Conservation (phyloP, 257 asterid species). For the Eucommia ulmoides region DNA sequence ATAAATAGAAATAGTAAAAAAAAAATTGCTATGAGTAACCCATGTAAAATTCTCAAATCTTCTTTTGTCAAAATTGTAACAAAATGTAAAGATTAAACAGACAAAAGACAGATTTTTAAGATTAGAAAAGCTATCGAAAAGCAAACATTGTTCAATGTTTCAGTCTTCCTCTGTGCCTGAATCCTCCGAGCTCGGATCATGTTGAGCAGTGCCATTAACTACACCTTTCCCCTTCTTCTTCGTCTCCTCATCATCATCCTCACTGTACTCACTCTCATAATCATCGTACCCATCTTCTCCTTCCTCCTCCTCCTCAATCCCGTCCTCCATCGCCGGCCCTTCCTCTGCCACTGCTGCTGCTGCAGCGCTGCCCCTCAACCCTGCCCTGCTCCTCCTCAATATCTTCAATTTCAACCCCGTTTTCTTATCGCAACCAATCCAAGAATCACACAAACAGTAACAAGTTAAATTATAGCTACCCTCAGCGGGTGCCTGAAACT, state of each 20-base stretch:
- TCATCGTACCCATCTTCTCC: constrained; percentile 65
- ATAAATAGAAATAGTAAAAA: too few species aligned
- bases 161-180: not conserved
- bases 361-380: constrained; percentile 31
- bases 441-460: constrained; percentile 62
- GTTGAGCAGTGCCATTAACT: constrained; percentile 12
- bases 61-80: too few species aligned
- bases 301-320: constrained; percentile 51
- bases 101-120: too few species aligned
- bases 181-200: constrained; percentile 3
- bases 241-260: constrained; percentile 44
- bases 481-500: constrained; percentile 54
- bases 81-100: too few species aligned
- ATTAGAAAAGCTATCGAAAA: too few species aligned
- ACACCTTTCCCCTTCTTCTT: constrained; percentile 19
- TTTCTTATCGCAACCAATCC: constrained; percentile 69
- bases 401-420: constrained; percentile 45
- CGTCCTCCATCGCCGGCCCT: constrained; percentile 24
- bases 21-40: too few species aligned
- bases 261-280: constrained; percentile 75
- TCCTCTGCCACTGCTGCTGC: constrained; percentile 30
- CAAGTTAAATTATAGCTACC: constrained; percentile 67
- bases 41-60: too few species aligned
- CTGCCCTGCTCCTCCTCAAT: constrained; percentile 49
- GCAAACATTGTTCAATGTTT: too few species aligned